Conservation (phyloP, 2,329 filamentous ascomycete genomes). For the Curvularia hawaiiensis region DNA sequence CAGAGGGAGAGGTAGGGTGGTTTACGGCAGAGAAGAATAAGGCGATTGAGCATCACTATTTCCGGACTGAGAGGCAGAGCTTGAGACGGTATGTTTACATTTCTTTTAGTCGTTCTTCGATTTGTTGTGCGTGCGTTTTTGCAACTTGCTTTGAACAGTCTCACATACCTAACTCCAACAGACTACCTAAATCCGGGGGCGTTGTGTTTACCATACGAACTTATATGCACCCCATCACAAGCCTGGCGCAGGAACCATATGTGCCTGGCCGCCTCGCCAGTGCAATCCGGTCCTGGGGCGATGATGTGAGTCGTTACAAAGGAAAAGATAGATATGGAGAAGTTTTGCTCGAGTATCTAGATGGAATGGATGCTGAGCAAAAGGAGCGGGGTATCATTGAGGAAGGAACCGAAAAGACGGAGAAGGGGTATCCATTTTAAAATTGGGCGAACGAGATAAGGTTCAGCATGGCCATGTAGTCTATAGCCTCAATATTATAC, state of each 20-base stretch:
- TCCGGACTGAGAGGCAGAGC: constrained; percentile 77
- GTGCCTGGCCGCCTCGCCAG: constrained; percentile 80
- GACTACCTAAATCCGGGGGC: constrained; percentile 53
- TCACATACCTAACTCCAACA: constrained; percentile 15
- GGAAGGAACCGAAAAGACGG: constrained; percentile 63
- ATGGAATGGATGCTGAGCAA: constrained; percentile 75
- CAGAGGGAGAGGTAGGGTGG: constrained; percentile 67
- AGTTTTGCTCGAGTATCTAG: constrained; percentile 77
- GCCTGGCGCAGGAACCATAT: constrained; percentile 72
- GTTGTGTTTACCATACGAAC: constrained; percentile 78
- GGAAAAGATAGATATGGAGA: constrained; percentile 75
- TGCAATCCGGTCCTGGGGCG: constrained; percentile 80
- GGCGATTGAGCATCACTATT: constrained; percentile 74
- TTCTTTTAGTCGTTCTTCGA: neutral
- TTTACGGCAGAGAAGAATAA: constrained; percentile 71
- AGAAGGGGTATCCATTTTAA: constrained; percentile 65
- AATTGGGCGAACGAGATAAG: neutral
- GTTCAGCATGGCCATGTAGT: no score
- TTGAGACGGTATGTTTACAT: constrained; percentile 56
- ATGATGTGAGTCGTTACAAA: constrained; percentile 78
- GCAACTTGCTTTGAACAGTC: neutral
- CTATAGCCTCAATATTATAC: neutral
- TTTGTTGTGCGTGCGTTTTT: neutral
- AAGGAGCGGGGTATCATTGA: constrained; percentile 68
- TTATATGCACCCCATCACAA: constrained; percentile 75